Percentiles rank a stretch among this genome's conserved stretches.
These are phyloP conservation scores for Plasmopara muralis DNA, from an alignment of 352 stramenopile genomes.

Conservation along the genomic window DNA sequence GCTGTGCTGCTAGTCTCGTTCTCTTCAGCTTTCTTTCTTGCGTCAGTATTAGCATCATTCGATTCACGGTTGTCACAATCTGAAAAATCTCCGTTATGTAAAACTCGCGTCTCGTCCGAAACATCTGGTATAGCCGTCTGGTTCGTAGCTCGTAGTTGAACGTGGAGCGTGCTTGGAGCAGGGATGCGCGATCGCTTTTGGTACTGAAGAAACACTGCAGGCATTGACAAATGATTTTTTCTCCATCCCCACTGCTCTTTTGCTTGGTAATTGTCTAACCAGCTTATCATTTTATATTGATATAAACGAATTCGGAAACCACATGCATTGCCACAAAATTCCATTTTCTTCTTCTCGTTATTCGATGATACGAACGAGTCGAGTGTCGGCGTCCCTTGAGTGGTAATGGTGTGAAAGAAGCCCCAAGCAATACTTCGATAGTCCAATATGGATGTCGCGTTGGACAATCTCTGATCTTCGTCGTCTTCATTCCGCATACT, in stretches of 20 bases:
- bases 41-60: not conserved
- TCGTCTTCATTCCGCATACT: constrained; percentile 27
- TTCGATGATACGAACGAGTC: constrained; percentile 30
- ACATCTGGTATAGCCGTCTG: constrained; percentile 1
- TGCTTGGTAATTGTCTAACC: constrained; percentile 58
- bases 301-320: constrained; percentile 45
- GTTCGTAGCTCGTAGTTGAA: constrained; percentile 27
- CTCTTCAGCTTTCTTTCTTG: constrained; percentile 2
- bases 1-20: constrained; percentile 12
- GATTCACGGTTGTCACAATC: not conserved
- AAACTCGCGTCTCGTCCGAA: too few relatives aligned
- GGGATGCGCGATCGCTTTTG: constrained; percentile 33
- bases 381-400: constrained; percentile 30
- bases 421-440: constrained; percentile 44
- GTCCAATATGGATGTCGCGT: not conserved
- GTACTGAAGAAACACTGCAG: constrained; percentile 56
- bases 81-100: not conserved
- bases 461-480: constrained; percentile 7
- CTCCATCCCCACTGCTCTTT: constrained; percentile 40
- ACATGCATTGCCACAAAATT: constrained; percentile 12
- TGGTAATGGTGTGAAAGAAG: constrained; percentile 56
- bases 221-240: constrained; percentile 27
- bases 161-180: constrained; percentile 31
- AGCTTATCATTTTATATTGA: constrained; percentile 49
- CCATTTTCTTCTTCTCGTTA: constrained; percentile 2